Percentiles rank a stretch among this genome's conserved stretches.
phyloP scores from a whole-genome alignment of 306 rosid species.

The Lathyrus oleraceus region DNA sequence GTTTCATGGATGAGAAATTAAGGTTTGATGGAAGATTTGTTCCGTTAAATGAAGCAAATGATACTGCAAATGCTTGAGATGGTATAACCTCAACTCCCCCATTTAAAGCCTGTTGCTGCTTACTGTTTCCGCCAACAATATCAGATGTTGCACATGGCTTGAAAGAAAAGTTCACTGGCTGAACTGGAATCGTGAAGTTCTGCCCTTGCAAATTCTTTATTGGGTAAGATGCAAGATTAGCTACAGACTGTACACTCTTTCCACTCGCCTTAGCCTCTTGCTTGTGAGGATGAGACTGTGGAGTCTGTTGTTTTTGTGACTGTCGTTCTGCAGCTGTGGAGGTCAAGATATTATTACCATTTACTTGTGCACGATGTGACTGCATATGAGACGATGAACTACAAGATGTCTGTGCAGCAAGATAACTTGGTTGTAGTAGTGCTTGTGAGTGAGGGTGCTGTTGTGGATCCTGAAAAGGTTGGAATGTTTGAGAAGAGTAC shows the following conservation, averaged over 20 bases:
- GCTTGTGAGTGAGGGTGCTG: conserved; percentile 50
- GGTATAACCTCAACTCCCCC: conserved; percentile 53
- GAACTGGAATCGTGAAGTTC: conserved; percentile 58
- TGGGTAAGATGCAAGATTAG: conserved; percentile 40
- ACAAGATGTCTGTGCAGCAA: conserved; percentile 38
- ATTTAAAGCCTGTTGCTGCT: conserved; percentile 50
- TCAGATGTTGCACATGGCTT: conserved; percentile 51
- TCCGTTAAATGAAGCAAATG: conserved; percentile 53
- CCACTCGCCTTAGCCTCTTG: conserved; percentile 43
- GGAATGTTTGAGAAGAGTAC: conserved; percentile 56
- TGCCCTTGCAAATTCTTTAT: conserved; percentile 51
- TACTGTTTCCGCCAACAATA: conserved; percentile 40
- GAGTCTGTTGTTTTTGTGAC: conserved; percentile 49
- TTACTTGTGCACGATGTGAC: conserved; percentile 43
- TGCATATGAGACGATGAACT: conserved; percentile 53
- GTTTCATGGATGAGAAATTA: conserved; percentile 51
- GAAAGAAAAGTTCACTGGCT: conserved; percentile 59
- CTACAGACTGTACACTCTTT: conserved; percentile 47
- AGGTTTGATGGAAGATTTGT: conserved; percentile 49
- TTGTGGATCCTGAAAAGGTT: conserved; percentile 60
- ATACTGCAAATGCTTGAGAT: conserved; percentile 65
- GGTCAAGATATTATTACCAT: conserved; percentile 44
- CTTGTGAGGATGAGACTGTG: conserved; percentile 45
- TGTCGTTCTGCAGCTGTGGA: conserved; percentile 50
- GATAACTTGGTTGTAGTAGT: conserved; percentile 47